Percentiles rank a stretch among this genome's conserved stretches.
Conservation (phyloP, 495 filamentous ascomycete species). For the Cercophora samala region DNA sequence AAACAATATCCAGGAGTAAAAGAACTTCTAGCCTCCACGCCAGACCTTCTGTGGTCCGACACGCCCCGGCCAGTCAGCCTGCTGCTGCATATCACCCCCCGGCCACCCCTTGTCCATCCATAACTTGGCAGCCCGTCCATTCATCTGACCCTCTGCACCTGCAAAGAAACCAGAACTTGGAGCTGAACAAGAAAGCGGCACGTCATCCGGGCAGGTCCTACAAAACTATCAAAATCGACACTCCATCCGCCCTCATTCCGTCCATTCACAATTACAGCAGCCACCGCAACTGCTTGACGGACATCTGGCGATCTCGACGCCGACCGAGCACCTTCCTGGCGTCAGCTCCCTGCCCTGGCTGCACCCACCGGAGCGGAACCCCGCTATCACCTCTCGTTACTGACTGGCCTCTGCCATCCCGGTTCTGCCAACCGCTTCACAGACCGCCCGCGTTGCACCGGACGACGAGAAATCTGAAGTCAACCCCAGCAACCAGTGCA, state of each 20-base stretch:
- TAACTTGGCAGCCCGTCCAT: conserved; percentile 7
- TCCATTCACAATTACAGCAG: neutral
- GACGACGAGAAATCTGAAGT: conserved; percentile 34
- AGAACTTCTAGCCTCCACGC: conserved; percentile 14
- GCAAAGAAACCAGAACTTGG: conserved; percentile 2
- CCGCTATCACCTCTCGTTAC: conserved; percentile 25
- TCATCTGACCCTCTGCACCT: conserved; percentile 17
- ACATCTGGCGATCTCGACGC: neutral
- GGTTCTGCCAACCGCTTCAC: conserved; percentile 29
- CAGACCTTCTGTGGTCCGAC: conserved; percentile 8
- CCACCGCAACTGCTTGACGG: neutral
- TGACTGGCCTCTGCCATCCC: conserved; percentile 16
- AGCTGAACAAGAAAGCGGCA: conserved; percentile 20
- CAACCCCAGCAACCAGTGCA: conserved; percentile 24
- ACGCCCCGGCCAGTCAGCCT: conserved; percentile 3
- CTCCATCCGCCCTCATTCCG: neutral
- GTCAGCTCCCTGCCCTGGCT: conserved; percentile 8
- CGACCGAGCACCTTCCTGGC: neutral
- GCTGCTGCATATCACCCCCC: neutral
- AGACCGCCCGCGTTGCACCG: conserved; percentile 40
- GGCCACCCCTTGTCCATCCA: neutral
- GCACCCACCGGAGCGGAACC: conserved; percentile 24
- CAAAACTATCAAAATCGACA: neutral
- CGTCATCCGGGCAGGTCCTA: conserved; percentile 10
- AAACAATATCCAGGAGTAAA: conserved; percentile 4